Percentiles rank a stretch among this genome's conserved stretches.
These are phyloP conservation scores for Tuctoria greenei DNA, from an alignment of 176 grass and related monocot species.

Conservation along the genomic window DNA sequence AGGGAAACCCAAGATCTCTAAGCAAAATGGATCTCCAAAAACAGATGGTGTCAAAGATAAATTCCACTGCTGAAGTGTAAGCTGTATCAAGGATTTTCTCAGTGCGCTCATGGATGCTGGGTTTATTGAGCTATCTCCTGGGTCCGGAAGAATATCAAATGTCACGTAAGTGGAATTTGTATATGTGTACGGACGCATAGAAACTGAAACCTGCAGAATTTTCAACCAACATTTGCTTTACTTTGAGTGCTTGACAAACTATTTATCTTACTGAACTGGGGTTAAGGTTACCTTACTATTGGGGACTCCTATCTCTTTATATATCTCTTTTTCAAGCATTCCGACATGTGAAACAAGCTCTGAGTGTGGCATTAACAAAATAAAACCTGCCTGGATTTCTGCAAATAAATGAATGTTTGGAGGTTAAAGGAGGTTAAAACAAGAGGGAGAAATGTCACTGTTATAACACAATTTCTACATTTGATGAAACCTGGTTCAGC, in stretches of 20 bases:
- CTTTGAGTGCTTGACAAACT: background rate
- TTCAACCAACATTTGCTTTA: conserved; percentile 11
- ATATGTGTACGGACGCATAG: conserved; percentile 9
- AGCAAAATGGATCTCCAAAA: conserved; percentile 44
- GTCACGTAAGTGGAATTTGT: conserved; percentile 33
- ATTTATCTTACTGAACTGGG: background rate
- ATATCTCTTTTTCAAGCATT: conserved; percentile 45
- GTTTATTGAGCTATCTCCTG: conserved; percentile 37
- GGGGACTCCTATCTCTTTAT: conserved; percentile 37
- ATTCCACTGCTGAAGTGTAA: conserved; percentile 43
- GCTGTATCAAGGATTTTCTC: conserved; percentile 34
- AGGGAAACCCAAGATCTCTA: conserved; percentile 52
- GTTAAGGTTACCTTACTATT: conserved; percentile 26
- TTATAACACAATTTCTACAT: background rate
- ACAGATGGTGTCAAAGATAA: conserved; percentile 41
- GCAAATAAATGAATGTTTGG: conserved; percentile 17
- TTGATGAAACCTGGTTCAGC: background rate
- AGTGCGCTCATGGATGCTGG: conserved; percentile 12
- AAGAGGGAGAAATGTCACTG: background rate
- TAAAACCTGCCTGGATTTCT: conserved; percentile 53
- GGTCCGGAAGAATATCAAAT: conserved; percentile 44
- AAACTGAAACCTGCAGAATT: conserved; percentile 45
- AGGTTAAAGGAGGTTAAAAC: background rate
- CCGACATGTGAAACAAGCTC: conserved; percentile 9
- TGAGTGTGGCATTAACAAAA: conserved; percentile 32